Evolutionary conservation across 148 eudicot genomes (phyloP).

Genomic region (Heliosperma pusillum): DNA sequence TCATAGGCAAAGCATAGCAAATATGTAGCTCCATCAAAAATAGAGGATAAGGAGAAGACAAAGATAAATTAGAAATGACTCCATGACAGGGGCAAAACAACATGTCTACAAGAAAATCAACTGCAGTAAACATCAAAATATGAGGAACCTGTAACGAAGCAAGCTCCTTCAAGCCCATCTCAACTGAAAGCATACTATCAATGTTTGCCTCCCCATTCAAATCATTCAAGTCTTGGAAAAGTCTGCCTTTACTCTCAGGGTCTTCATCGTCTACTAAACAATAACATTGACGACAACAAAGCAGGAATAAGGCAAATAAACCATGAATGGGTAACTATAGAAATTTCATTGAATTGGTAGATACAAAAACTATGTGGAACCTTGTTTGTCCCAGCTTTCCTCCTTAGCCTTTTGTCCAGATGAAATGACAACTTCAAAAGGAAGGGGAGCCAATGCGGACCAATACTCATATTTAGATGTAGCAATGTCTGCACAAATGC

Average conservation of each 20-base stretch:
- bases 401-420: conserved; percentile 95
- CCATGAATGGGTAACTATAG: not conserved
- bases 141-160: conserved; percentile 65
- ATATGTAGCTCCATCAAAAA: no score
- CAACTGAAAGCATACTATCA: conserved; percentile 90
- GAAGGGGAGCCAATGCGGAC: conserved; percentile 96
- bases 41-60: not conserved
- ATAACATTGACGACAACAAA: conserved; percentile 11
- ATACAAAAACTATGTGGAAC: conserved; percentile 21
- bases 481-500: conserved; percentile 85
- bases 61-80: not conserved
- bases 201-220: conserved; percentile 77
- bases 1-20: no score
- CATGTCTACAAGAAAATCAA: not conserved
- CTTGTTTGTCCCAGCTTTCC: conserved; percentile 68
- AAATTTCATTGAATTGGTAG: not conserved
- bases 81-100: not conserved
- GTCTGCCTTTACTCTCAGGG: conserved; percentile 48
- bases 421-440: conserved; percentile 83
- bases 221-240: conserved; percentile 69
- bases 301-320: not conserved
- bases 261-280: conserved; percentile 44
- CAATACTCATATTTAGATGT: conserved; percentile 72
- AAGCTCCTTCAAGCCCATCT: conserved; percentile 91
- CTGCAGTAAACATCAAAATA: not conserved